These are phyloP conservation scores for Colletotrichum filicis DNA, from an alignment of 2,329 filamentous ascomycete species.

Conservation along the genomic window DNA sequence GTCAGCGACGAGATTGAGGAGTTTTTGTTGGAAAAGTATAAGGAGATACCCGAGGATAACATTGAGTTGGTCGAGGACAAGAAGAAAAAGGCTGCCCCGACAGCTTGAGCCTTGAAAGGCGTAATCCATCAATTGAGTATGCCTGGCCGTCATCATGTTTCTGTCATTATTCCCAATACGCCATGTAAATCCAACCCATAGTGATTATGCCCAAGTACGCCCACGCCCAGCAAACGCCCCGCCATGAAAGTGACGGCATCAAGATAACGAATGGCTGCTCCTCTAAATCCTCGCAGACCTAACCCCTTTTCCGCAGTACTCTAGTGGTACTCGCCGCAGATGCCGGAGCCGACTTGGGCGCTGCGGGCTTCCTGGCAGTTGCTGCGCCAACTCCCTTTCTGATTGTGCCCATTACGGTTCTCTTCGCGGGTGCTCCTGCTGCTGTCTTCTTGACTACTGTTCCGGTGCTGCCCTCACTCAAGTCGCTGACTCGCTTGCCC, in stretches of 20 bases:
- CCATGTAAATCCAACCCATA: background rate
- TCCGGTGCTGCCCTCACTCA: constrained; percentile 71
- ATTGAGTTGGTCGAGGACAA: constrained; percentile 96
- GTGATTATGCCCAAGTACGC: background rate
- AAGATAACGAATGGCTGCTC: background rate
- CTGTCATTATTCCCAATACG: constrained; percentile 24
- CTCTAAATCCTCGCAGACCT: background rate
- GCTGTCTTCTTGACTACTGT: constrained; percentile 71
- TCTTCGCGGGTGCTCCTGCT: constrained; percentile 55
- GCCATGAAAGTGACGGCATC: background rate
- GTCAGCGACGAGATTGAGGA: constrained; percentile 95
- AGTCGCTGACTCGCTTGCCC: constrained; percentile 67
- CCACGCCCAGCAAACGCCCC: background rate
- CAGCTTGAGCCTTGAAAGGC: constrained; percentile 1
- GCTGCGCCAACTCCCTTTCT: constrained; percentile 62
- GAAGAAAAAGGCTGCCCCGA: constrained; percentile 74
- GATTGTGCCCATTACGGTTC: constrained; percentile 64
- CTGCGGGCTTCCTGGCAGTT: constrained; percentile 60
- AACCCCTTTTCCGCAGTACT: constrained; percentile 66
- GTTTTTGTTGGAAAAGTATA: constrained; percentile 89
- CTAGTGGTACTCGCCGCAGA: constrained; percentile 59
- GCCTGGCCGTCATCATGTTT: constrained; percentile 10
- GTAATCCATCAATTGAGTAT: constrained; percentile 25
- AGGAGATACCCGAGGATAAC: constrained; percentile 92
- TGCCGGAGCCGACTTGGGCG: constrained; percentile 53